Conservation (phyloP, 2,329 filamentous ascomycete genomes). For the Xylaria sp. region DNA sequence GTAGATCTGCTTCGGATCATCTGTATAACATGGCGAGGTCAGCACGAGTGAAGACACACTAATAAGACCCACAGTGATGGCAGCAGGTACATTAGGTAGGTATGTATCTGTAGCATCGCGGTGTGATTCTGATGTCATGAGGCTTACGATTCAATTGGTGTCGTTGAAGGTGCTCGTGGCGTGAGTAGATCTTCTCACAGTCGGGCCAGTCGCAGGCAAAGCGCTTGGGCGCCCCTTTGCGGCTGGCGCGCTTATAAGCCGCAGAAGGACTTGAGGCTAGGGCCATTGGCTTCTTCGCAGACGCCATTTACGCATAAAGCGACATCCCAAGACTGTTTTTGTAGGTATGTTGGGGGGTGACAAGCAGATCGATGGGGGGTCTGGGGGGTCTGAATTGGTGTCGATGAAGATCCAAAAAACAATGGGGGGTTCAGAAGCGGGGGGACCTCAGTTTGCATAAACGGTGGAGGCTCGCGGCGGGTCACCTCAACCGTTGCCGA, state of each 20-base stretch:
- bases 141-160: conserved; percentile 75
- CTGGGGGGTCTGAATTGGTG: conserved; percentile 22
- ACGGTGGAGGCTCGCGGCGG: conserved; percentile 19
- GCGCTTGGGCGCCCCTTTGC: conserved; percentile 44
- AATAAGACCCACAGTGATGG: conserved; percentile 6
- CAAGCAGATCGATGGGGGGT: conserved; percentile 28
- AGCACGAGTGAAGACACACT: conserved; percentile 15
- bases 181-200: conserved; percentile 75
- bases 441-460: conserved; percentile 13
- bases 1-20: conserved; percentile 75
- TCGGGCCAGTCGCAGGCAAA: conserved; percentile 63
- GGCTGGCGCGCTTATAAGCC: conserved; percentile 46
- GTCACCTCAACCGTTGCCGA: too few relatives aligned
- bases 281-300: conserved; percentile 33
- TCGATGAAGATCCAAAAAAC: conserved; percentile 8
- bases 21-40: conserved; percentile 37
- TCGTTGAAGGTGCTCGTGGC: conserved; percentile 74
- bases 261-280: conserved; percentile 1
- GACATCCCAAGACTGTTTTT: conserved; percentile 22
- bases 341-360: conserved; percentile 19
- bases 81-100: not conserved
- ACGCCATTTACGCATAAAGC: conserved; percentile 25
- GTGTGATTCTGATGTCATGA: conserved; percentile 17
- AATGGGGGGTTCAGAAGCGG: conserved; percentile 14
- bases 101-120: not conserved